Conservation (phyloP, 2,329 filamentous ascomycete genomes). For the Trichoderma atroviride region DNA sequence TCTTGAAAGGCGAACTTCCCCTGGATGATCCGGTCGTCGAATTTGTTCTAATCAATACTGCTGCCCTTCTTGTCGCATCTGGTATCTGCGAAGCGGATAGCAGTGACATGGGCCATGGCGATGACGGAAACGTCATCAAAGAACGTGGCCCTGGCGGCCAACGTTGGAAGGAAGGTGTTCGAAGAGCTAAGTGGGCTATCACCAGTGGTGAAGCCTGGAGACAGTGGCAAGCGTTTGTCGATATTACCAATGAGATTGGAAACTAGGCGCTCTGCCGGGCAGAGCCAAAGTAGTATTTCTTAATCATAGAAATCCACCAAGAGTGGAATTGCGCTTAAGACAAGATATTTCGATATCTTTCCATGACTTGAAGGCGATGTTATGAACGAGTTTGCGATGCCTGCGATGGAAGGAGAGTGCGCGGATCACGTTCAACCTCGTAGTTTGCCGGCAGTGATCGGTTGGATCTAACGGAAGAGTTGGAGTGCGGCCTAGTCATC, state of each 20-base stretch:
- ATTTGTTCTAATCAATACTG: conserved; percentile 93
- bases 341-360: not conserved
- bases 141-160: conserved; percentile 84
- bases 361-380: not conserved
- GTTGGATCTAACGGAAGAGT: not conserved
- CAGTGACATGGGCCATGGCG: conserved; percentile 76
- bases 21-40: conserved; percentile 83
- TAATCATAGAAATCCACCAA: not conserved
- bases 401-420: not conserved
- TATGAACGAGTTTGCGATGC: not conserved
- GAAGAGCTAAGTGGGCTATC: conserved; percentile 85
- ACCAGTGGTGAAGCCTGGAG: conserved; percentile 83
- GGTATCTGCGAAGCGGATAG: conserved; percentile 84
- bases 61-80: conserved; percentile 80
- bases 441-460: conserved; percentile 3
- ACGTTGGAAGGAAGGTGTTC: conserved; percentile 92
- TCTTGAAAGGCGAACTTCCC: conserved; percentile 73
- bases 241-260: conserved; percentile 67
- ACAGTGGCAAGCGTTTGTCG: conserved; percentile 81
- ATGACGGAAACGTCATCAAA: conserved; percentile 77
- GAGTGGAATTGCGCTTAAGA: not conserved
- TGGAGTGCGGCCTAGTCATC: conserved; percentile 8
- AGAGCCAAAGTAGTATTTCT: conserved; percentile 1
- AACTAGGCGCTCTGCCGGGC: conserved; percentile 25
- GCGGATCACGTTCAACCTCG: not conserved